phyloP scores from a whole-genome alignment of 768 basidiomycete species.

The Serendipita vermifera region DNA sequence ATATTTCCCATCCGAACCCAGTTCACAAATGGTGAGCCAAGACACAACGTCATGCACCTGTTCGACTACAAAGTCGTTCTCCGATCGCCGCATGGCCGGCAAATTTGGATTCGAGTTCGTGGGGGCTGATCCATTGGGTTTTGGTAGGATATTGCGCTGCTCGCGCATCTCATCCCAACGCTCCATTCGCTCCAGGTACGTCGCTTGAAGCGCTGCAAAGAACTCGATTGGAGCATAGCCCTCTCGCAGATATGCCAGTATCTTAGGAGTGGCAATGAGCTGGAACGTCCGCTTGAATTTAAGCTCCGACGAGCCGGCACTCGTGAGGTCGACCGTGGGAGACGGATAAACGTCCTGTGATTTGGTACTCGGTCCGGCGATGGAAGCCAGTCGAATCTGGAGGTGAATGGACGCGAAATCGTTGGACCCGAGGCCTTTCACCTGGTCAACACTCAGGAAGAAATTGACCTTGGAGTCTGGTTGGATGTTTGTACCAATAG shows the following conservation, averaged over 20 bases:
- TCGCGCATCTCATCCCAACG: slow-evolving; percentile 92
- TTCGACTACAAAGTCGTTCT: slow-evolving; percentile 79
- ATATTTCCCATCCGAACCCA: slow-evolving; percentile 75
- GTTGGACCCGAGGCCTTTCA: slow-evolving; percentile 80
- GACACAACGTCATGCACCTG: slow-evolving; percentile 86
- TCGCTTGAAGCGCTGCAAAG: slow-evolving; percentile 68
- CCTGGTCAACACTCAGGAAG: slow-evolving; percentile 70
- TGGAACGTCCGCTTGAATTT: slow-evolving; percentile 76
- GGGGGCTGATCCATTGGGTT: slow-evolving; percentile 7
- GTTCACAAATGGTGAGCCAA: slow-evolving; percentile 75
- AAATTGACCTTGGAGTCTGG: slow-evolving; percentile 74
- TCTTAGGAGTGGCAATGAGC: slow-evolving; percentile 59
- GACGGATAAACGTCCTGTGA: slow-evolving; percentile 80
- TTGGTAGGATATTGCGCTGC: slow-evolving; percentile 31
- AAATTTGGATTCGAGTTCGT: slow-evolving; percentile 17
- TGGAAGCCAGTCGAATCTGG: slow-evolving; percentile 77
- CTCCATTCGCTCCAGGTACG: slow-evolving; percentile 79
- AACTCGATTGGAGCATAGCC: slow-evolving; percentile 83
- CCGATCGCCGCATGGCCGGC: slow-evolving; percentile 81
- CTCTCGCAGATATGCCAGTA: slow-evolving; percentile 54
- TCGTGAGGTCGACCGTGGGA: slow-evolving; percentile 56
- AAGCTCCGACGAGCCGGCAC: slow-evolving; percentile 58
- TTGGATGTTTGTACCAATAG: slow-evolving; percentile 50
- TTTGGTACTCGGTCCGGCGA: slow-evolving; percentile 55
- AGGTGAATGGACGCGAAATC: slow-evolving; percentile 80